These are phyloP conservation scores for Colletotrichum zoysiae DNA, from an alignment of 2,329 filamentous ascomycete genomes.

Conservation along the genomic window DNA sequence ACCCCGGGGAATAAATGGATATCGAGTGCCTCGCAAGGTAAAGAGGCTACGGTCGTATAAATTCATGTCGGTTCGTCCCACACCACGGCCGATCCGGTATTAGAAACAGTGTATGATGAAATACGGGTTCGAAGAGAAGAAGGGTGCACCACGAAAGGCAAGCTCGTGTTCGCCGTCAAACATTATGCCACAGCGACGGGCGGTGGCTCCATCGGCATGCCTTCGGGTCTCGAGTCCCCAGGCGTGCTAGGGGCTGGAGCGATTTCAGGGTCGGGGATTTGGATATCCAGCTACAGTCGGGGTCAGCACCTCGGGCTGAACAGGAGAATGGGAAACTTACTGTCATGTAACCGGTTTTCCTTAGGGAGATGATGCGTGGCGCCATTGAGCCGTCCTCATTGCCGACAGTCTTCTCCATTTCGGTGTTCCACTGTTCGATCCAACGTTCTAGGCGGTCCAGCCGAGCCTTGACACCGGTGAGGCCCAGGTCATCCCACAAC, in stretches of 20 bases:
- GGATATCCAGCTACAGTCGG: conserved; percentile 76
- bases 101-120: conserved; percentile 40
- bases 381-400: conserved; percentile 64
- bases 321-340: conserved; percentile 61
- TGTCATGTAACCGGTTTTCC: conserved; percentile 89
- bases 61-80: conserved; percentile 32
- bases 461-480: conserved; percentile 80
- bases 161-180: background rate
- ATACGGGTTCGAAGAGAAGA: conserved; percentile 31
- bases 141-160: conserved; percentile 4
- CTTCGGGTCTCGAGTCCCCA: conserved; percentile 29
- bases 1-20: conserved; percentile 37
- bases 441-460: conserved; percentile 80
- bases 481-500: conserved; percentile 92
- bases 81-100: conserved; percentile 26
- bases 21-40: conserved; percentile 36
- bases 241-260: conserved; percentile 63
- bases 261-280: conserved; percentile 83
- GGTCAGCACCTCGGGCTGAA: conserved; percentile 44
- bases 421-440: conserved; percentile 88
- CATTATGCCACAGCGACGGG: conserved; percentile 32
- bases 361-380: conserved; percentile 82
- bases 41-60: conserved; percentile 35
- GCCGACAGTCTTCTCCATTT: conserved; percentile 70
- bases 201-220: conserved; percentile 37